Evolutionary conservation across 208 protist genomes (phyloP).

Genomic region (Porcisia hertigi): DNA sequence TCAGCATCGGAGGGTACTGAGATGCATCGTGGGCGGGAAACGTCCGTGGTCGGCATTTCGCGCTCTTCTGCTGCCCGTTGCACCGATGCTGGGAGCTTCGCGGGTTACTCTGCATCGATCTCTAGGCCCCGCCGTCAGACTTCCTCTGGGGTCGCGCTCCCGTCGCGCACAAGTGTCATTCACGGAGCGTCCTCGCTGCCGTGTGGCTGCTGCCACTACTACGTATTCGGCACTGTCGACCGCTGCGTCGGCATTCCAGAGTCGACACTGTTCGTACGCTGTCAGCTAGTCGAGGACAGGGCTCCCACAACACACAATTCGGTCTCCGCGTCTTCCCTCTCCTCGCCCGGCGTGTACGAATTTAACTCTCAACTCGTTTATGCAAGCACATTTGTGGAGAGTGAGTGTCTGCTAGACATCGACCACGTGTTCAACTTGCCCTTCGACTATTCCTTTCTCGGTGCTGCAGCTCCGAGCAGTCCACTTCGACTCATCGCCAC

Average conservation of each 20-base stretch:
- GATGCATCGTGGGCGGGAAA: neutral
- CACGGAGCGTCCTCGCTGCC: constrained; percentile 7
- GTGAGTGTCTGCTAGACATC: constrained; percentile 45
- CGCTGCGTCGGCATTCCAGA: constrained; percentile 47
- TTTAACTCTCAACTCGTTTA: constrained; percentile 72
- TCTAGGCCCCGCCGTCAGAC: neutral
- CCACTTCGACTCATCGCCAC: constrained; percentile 62
- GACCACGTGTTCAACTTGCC: constrained; percentile 76
- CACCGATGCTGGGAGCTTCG: neutral
- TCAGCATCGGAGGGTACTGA: neutral
- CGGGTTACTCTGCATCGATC: neutral
- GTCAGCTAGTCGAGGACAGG: constrained; percentile 45
- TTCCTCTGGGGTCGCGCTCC: constrained; percentile 3
- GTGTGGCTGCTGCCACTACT: constrained; percentile 22
- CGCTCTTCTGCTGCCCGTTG: neutral
- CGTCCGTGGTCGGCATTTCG: neutral
- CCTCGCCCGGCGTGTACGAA: constrained; percentile 5
- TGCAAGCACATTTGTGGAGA: constrained; percentile 37
- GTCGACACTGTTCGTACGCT: constrained; percentile 55
- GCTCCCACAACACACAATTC: constrained; percentile 5
- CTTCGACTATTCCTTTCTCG: constrained; percentile 56
- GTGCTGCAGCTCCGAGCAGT: constrained; percentile 17
- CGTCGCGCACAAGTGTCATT: constrained; percentile 9
- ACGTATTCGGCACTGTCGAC: constrained; percentile 65
- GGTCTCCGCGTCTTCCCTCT: constrained; percentile 10